These are phyloP conservation scores for Colletotrichum acutatum DNA, from an alignment of 2,329 filamentous ascomycete genomes.

Conservation along the genomic window DNA sequence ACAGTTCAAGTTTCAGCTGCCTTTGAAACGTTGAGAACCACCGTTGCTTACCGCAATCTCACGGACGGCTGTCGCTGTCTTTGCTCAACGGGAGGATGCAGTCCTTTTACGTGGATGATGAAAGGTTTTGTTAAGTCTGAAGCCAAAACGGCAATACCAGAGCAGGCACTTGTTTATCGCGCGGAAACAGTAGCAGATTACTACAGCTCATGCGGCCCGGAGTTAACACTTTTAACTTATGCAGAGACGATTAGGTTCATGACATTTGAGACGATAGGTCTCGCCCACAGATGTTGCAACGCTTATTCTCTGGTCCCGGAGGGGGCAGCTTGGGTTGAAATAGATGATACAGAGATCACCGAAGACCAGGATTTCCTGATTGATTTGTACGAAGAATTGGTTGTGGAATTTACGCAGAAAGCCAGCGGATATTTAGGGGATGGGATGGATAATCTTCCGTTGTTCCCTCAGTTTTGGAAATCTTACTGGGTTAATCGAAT, in stretches of 20 bases:
- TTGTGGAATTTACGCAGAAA: not conserved
- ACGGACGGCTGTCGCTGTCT: not conserved
- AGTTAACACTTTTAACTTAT: not conserved
- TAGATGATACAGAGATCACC: not conserved
- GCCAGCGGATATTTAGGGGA: not conserved
- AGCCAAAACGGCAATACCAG: too few relatives aligned
- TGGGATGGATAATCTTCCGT: not conserved
- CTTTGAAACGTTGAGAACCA: not conserved
- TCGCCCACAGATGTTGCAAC: not conserved
- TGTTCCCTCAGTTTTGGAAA: not conserved
- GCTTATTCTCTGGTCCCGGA: fast-evolving
- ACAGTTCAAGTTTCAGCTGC: not conserved
- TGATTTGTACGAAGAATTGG: not conserved
- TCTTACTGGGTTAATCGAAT: not conserved
- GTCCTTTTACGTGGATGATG: not conserved
- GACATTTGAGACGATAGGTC: not conserved
- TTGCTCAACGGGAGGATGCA: not conserved
- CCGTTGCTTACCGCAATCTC: not conserved
- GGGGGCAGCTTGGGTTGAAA: not conserved
- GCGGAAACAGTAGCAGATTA: not conserved
- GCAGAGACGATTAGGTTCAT: not conserved
- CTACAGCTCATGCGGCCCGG: not conserved
- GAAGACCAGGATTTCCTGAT: not conserved
- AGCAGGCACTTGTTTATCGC: not conserved
- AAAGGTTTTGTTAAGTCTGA: not conserved